phyloP scores from a whole-genome alignment of 1,284 basidiomycete genomes.

The Sutorius eximius region DNA sequence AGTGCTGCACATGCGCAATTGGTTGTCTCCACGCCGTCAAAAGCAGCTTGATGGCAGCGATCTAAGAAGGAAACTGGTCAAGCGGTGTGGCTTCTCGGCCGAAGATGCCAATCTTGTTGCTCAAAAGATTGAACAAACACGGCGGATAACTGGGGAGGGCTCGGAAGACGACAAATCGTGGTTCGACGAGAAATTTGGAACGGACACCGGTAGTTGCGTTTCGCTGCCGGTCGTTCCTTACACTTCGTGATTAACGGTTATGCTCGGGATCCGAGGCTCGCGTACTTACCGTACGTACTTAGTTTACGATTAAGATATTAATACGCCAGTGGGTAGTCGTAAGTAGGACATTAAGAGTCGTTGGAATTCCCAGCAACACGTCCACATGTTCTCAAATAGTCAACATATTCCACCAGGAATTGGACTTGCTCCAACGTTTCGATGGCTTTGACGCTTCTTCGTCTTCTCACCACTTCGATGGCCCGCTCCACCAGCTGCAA shows the following conservation, averaged over 20 bases:
- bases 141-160: conserved; percentile 3
- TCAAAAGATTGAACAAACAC: conserved; percentile 21
- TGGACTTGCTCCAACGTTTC: conserved; percentile 91
- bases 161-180: conserved; percentile 16
- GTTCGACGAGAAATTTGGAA: conserved; percentile 24
- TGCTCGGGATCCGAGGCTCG: neutral
- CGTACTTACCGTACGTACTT: neutral
- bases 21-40: conserved; percentile 18
- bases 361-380: neutral
- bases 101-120: conserved; percentile 23
- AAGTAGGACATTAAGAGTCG: neutral
- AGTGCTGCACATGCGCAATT: conserved; percentile 27
- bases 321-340: neutral
- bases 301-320: conserved; percentile 8
- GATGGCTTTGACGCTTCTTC: conserved; percentile 83
- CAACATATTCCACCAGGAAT: conserved; percentile 81
- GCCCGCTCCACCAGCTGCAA: conserved; percentile 71
- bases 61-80: conserved; percentile 24
- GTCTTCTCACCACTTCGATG: conserved; percentile 70
- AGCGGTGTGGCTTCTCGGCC: conserved; percentile 25
- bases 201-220: conserved; percentile 7
- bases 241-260: conserved; percentile 1
- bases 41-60: conserved; percentile 10
- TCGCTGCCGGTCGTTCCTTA: conserved; percentile 20
- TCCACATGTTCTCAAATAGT: conserved; percentile 50